Base-by-base conservation (phyloP, 805 yeast species). In the Wickerhamiella cacticola region DNA sequence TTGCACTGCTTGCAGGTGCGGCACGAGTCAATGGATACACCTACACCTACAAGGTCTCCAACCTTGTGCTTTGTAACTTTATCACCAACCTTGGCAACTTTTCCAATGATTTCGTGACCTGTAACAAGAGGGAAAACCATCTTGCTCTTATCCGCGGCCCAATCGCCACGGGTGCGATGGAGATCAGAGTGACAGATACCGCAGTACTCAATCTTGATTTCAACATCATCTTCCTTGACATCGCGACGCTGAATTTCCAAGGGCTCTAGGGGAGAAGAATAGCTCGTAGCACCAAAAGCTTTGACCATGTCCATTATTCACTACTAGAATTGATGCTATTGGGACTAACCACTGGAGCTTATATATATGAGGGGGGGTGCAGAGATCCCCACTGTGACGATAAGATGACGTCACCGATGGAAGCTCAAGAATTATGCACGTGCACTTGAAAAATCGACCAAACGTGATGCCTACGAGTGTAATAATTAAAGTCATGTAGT, bases 41-140 rank as follows among this genome's bases (percentile, higher is more conserved):
- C 94, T 46, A 82, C 72, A 49, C 94, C 94, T 24, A 81, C 92
- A 53, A 85, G 69, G 56, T 85, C 80, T 48, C 94, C 94, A 18
- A 79, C 62, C 61, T 71, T 68, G 65, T 70, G 48, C 53, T 68
- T 68, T 16, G 63, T 56, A 6, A 54, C 82, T 77, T 72, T 66
- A 9, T 68, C 56, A 46, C 89, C 94, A 39, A 80, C 67, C 33
- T 40, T 79, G 25, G 49, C 51, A 38, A 61, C 63, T 16, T 39
- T 50, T 19, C 68, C 68, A 31, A 62, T 57, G 39, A 63, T 61
- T 50, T 64, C 79, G 61, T 75, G 79, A 41, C 80, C 79, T 51
- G 73, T 70, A 22, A 72, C 67, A 55, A 53, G 62, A 58, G 57
- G 69, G 59, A 59, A 60, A 52, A 18, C 10, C 4, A 46, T 15